phyloP scores from a whole-genome alignment of 2,329 filamentous ascomycete species.

The Fonsecaea pedrosoi region DNA sequence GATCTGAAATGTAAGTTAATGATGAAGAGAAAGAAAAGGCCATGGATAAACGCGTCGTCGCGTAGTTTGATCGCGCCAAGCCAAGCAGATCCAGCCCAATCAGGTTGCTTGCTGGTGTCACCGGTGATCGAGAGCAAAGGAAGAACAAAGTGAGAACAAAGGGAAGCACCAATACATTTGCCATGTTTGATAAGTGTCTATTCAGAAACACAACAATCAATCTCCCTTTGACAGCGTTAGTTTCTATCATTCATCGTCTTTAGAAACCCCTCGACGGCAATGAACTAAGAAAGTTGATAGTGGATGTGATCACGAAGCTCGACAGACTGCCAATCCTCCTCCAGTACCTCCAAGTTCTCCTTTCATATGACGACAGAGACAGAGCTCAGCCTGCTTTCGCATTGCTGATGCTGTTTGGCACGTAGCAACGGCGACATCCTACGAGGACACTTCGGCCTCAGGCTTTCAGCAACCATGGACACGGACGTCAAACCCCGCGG shows the following conservation, averaged over 20 bases:
- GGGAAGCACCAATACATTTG: not conserved
- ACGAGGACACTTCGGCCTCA: not conserved
- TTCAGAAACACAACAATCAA: not conserved
- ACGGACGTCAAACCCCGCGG: not conserved
- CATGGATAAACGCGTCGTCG: too few species aligned
- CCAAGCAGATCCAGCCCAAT: not conserved
- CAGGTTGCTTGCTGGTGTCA: not conserved
- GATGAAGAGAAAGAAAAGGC: too few species aligned
- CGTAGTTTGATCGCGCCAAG: not conserved
- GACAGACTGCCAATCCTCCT: not conserved
- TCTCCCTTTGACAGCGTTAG: not conserved
- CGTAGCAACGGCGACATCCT: not conserved
- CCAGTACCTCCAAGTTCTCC: too few species aligned
- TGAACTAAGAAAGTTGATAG: not conserved
- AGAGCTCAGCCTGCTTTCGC: not conserved
- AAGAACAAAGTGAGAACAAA: not conserved
- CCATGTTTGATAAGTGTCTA: not conserved
- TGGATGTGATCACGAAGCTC: too few species aligned
- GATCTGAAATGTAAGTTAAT: too few species aligned
- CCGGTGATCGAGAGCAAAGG: not conserved
- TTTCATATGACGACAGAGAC: not conserved
- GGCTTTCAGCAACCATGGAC: not conserved
- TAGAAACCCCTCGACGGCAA: not conserved
- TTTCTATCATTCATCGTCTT: not conserved
- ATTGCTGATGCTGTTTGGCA: not conserved